Percentiles rank a stretch among this genome's conserved stretches.
Evolutionary conservation across 371 early-diverging fungal genomes (phyloP).

Genomic region (Dentiscutata heterogama): DNA sequence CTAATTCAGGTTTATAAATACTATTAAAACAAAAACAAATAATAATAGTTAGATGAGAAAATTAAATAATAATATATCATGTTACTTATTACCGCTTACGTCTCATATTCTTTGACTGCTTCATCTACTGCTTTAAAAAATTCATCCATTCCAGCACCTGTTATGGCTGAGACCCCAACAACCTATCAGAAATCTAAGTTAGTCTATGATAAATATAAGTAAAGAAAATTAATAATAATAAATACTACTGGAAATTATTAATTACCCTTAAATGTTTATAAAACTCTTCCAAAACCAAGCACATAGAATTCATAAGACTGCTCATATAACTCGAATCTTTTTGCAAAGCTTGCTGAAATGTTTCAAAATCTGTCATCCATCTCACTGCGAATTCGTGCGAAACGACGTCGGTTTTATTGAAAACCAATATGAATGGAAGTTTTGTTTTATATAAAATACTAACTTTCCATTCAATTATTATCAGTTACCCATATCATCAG

Average conservation of each 20-base stretch:
- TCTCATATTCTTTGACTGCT: constrained; percentile 86
- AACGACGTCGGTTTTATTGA: constrained; percentile 98
- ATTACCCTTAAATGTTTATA: constrained; percentile 85
- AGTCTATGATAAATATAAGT: not conserved
- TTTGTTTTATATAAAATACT: constrained; percentile 96
- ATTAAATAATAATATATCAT: too few species aligned
- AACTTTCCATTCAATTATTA: constrained; percentile 37
- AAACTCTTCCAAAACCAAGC: constrained; percentile 98
- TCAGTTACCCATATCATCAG: not conserved
- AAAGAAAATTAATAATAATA: not conserved
- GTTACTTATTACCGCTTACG: constrained; percentile 42
- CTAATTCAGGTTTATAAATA: constrained; percentile 86
- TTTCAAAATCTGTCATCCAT: constrained; percentile 98
- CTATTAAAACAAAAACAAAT: constrained; percentile 41
- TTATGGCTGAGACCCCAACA: constrained; percentile 93
- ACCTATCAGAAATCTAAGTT: constrained; percentile 54
- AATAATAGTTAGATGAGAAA: too few species aligned
- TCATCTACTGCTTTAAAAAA: constrained; percentile 90
- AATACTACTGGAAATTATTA: not conserved
- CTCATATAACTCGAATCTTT: constrained; percentile 89
- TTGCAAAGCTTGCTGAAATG: constrained; percentile 88
- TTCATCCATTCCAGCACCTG: constrained; percentile 95
- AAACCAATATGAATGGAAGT: constrained; percentile 94
- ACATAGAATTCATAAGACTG: constrained; percentile 94
- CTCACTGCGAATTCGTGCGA: constrained; percentile 88